Evolutionary conservation across 2,329 filamentous ascomycete genomes (phyloP).

Genomic region (Aspergillus transmontanensis): DNA sequence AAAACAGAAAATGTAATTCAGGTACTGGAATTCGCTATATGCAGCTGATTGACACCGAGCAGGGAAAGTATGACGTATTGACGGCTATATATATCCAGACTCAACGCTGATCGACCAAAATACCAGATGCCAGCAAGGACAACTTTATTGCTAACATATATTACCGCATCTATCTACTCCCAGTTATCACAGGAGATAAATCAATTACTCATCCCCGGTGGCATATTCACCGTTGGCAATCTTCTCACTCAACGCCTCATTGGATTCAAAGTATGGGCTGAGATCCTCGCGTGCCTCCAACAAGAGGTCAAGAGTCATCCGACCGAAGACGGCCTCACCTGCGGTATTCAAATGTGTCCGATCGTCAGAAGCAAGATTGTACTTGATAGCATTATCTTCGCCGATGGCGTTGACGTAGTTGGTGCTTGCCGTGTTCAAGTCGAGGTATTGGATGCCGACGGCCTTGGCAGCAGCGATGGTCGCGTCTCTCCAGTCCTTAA

Average conservation of each 20-base stretch:
- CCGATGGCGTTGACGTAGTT: conserved; percentile 16
- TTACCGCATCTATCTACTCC: too few relatives aligned
- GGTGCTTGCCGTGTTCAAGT: conserved; percentile 14
- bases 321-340: conserved; percentile 15
- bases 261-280: conserved; percentile 7
- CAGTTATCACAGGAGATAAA: neutral
- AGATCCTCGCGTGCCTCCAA: conserved; percentile 8
- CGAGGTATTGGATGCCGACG: conserved; percentile 9
- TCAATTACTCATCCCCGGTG: conserved; percentile 2
- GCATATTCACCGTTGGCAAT: conserved; percentile 14
- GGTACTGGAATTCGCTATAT: too few relatives aligned
- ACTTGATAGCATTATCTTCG: conserved; percentile 11
- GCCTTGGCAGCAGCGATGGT: conserved; percentile 15
- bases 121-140: too few relatives aligned
- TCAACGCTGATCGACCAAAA: too few relatives aligned
- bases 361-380: conserved; percentile 13
- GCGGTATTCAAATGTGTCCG: conserved; percentile 14
- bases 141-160: too few relatives aligned
- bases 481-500: conserved; percentile 8
- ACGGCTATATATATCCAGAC: too few relatives aligned
- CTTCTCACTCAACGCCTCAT: conserved; percentile 13
- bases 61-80: too few relatives aligned
- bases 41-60: too few relatives aligned
- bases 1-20: too few relatives aligned
- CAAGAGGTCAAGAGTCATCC: conserved; percentile 14